Evolutionary conservation across 306 rosid genomes (phyloP).

Genomic region (Cyamopsis tetragonoloba): DNA sequence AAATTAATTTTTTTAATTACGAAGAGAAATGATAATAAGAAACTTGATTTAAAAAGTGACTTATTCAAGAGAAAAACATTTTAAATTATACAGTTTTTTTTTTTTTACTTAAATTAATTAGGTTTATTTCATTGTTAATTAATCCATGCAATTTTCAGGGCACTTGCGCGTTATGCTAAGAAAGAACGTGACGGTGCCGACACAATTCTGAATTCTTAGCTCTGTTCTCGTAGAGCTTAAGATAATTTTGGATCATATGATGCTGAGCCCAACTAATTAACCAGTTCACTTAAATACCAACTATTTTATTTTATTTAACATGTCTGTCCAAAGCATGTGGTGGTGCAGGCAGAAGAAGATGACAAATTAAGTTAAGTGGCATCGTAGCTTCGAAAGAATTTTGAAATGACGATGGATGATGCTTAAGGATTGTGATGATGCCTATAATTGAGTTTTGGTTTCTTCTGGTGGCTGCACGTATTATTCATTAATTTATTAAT

Average conservation of each 20-base stretch:
- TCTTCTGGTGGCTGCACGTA: not conserved
- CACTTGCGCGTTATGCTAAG: not conserved
- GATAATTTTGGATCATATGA: not conserved
- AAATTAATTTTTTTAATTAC: no score
- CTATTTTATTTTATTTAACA: not conserved
- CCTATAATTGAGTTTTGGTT: conserved; percentile 23
- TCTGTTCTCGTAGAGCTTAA: not conserved
- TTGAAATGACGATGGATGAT: conserved; percentile 14
- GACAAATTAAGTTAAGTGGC: conserved; percentile 25
- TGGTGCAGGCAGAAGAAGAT: not conserved
- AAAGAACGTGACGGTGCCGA: conserved; percentile 14
- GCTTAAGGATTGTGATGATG: not conserved
- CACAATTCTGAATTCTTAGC: not conserved
- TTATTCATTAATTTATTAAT: not conserved
- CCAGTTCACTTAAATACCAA: not conserved
- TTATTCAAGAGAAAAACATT: no score
- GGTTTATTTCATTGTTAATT: no score
- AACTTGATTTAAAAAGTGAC: no score
- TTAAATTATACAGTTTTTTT: no score
- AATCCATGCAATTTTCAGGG: not conserved
- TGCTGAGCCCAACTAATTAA: not conserved
- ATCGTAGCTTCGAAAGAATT: conserved; percentile 30
- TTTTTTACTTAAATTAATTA: no score
- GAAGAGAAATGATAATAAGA: no score
- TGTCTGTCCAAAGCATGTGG: conserved; percentile 29